phyloP scores from a whole-genome alignment of 768 basidiomycete genomes.

The Amanita fuliginea region DNA sequence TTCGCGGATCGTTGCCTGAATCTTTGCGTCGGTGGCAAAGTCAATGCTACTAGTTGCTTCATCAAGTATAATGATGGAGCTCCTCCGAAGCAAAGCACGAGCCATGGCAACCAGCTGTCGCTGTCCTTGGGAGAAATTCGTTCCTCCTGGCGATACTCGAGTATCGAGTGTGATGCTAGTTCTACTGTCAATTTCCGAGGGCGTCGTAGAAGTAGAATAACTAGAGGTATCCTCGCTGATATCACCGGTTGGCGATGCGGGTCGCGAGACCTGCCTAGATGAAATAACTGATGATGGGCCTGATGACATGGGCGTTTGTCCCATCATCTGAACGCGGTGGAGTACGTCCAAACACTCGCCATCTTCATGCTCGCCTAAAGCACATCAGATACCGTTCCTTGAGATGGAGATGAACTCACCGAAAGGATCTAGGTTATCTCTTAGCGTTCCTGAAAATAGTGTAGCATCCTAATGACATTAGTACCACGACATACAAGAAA shows the following conservation, averaged over 20 bases:
- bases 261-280: conserved; percentile 32
- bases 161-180: conserved; percentile 58
- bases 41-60: conserved; percentile 84
- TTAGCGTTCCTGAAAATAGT: conserved; percentile 69
- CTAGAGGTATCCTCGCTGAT: conserved; percentile 25
- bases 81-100: conserved; percentile 61
- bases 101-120: conserved; percentile 84
- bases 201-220: conserved; percentile 26
- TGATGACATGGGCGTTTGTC: conserved; percentile 34
- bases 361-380: conserved; percentile 63
- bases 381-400: neutral
- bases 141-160: conserved; percentile 74
- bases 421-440: conserved; percentile 71
- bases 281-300: conserved; percentile 37
- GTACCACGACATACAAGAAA: neutral
- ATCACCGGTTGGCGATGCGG: conserved; percentile 27
- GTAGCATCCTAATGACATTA: conserved; percentile 40
- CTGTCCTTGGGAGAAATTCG: conserved; percentile 91
- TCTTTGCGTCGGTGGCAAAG: conserved; percentile 82
- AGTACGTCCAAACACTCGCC: conserved; percentile 73
- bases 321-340: conserved; percentile 69
- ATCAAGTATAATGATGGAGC: conserved; percentile 67
- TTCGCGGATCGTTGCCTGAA: conserved; percentile 78
- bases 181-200: conserved; percentile 47
- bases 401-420: conserved; percentile 20